These are phyloP conservation scores for Ustilago nuda DNA, from an alignment of 1,284 basidiomycete genomes.

Conservation along the genomic window DNA sequence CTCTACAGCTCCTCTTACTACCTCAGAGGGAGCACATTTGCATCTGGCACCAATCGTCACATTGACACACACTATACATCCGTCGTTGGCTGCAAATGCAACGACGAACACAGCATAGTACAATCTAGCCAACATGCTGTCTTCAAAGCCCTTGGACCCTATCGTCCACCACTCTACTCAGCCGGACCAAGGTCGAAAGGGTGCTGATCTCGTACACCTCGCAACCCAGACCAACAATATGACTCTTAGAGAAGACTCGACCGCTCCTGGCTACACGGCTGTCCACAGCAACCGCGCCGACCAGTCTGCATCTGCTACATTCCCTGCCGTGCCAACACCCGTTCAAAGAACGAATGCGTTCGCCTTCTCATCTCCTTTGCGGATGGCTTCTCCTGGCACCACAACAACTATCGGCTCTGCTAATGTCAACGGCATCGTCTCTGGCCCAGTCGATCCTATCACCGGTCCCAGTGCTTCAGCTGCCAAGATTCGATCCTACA, in stretches of 20 bases:
- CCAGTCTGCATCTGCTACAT: conserved; percentile 10
- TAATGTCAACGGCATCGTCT: conserved; percentile 14
- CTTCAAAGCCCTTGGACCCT: conserved; percentile 54
- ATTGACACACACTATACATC: not conserved
- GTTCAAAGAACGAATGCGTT: conserved; percentile 2
- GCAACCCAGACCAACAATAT: conserved; percentile 43
- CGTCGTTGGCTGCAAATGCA: conserved; percentile 11
- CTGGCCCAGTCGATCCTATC: conserved; percentile 44
- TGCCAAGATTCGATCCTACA: conserved; percentile 39
- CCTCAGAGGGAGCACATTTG: not conserved
- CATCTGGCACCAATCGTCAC: not conserved
- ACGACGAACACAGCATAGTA: conserved; percentile 2
- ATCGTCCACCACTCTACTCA: conserved; percentile 47
- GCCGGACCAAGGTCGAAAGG: conserved; percentile 18
- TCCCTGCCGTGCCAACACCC: conserved; percentile 16
- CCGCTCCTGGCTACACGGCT: conserved; percentile 51
- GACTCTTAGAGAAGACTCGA: conserved; percentile 50
- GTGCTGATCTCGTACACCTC: conserved; percentile 40
- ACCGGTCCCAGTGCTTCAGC: conserved; percentile 41
- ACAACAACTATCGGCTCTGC: conserved; percentile 9
- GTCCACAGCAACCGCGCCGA: conserved; percentile 14
- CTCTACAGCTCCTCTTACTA: not conserved
- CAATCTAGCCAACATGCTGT: conserved; percentile 38
- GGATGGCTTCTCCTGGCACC: conserved; percentile 26
- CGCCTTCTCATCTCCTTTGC: conserved; percentile 26